Base-by-base conservation (phyloP, 2,329 filamentous ascomycete species). In the Aspergillus ochraceoroseus region DNA sequence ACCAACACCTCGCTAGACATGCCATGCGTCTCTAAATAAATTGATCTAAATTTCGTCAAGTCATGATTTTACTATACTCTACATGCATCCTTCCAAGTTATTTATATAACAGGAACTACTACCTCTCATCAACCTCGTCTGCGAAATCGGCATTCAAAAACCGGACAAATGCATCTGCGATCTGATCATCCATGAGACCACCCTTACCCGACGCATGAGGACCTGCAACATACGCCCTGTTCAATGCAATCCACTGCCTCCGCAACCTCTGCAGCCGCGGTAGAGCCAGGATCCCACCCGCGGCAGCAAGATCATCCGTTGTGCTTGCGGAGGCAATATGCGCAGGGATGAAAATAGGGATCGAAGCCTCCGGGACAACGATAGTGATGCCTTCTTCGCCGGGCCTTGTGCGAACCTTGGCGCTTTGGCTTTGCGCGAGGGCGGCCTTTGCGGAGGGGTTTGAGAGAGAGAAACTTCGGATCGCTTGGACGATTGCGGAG, bases 161-260 rank as follows among this genome's bases (percentile, higher is more conserved):
- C 38, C 63, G 55, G 39, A 70, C 65, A 62, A 72, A 72, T 5
- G 67, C 67, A 56, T 67, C 65, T 1, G 58, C 59, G 9, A 70
- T 56, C 44, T 67, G 59, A 13, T 62, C 62, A 32, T 49, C 36
- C 9, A 47, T 49, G 36, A 70, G 46, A 6, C 53, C 52, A 7
- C 63, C 55, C 29, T 47, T 48, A 1, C 54, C 59, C 20, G 56
- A 53, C 15, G 61, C 61, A 53, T 68, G 62, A 6, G 61, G 57
- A 29, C 57, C 55, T 3, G 56, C 61, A 19, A 65, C 52, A 55
- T 66, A 67, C 18, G 56, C 56, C 32, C 69, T 53, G 44, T 72
- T 70, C 43, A 71, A 57, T 43, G 66, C 61, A 27, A 71, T 70
- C 63, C 68, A 72, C 53, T 70, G 69, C 38, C 69, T 58, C 13